Evolutionary conservation across 2,329 filamentous ascomycete species (phyloP), one percentile per base, ranked within the genome.

Genomic region (Pseudogymnoascus pannorum): DNA sequence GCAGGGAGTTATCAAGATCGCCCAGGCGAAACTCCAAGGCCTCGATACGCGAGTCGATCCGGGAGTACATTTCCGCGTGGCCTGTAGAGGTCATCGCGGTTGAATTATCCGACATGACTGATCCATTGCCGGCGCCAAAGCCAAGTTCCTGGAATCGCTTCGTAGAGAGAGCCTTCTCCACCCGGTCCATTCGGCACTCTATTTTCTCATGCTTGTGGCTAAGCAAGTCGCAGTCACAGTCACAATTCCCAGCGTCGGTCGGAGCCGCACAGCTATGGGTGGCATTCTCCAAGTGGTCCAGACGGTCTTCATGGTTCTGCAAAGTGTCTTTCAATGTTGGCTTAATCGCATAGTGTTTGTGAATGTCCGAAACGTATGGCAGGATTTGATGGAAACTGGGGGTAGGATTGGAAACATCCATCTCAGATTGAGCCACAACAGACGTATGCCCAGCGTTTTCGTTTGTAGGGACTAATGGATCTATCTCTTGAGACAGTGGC

Each of bases 271-370:
- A 80, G 16, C 80, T 78, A 44, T 83, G 79, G 22, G 84, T 84
- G 68, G 82, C 77, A 58, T 81, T 89, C 72, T 93, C 89, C 5
- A 92, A 77, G 61, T 78, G 76, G 57, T 89, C 86, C 11, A 93
- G 72, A 1, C 89, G 85, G 59, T 82, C 78, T 36, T 84, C 84
- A 63, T 91, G 82, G 16, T 81, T 79, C 62, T 81, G 76, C 63
- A 87, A 78, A n/a, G 78, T 77, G 44, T 38, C 33, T 22, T 26
- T 62, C 14, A 64, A 35, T 22, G 44, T 57, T 31, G 60, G 59
- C 22, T 61, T 33, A 35, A 54, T n/a, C 12, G 57, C 35, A 35
- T 57, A 36, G 38, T 63, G 59, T 44, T 54, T 40, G 44, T 20
- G 26, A 20, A 63, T 63, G 16, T 40, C 36, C 16, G 38, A 54